These are phyloP conservation scores for Psilocybe azurescens DNA, from an alignment of 768 basidiomycete genomes.

Conservation along the genomic window DNA sequence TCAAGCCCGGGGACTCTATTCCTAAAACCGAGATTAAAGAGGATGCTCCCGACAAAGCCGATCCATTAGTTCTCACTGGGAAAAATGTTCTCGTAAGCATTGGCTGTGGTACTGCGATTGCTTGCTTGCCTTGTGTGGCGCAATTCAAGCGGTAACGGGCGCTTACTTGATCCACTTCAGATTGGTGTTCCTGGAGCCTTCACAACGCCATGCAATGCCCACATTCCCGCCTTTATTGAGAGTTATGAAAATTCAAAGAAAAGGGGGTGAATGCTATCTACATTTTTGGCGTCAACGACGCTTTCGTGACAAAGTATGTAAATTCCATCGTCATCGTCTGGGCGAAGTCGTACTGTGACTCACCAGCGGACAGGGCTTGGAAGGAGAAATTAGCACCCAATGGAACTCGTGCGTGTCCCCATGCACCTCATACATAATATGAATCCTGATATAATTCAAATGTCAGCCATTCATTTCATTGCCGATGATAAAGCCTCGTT, in stretches of 20 bases:
- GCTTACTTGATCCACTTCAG: slow-evolving; percentile 34
- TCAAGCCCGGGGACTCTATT: slow-evolving; percentile 53
- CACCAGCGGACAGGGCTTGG: slow-evolving; percentile 57
- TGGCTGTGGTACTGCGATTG: neutral
- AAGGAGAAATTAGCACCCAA: slow-evolving; percentile 62
- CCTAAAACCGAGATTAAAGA: slow-evolving; percentile 64
- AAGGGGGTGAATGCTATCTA: slow-evolving; percentile 79
- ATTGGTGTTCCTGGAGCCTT: slow-evolving; percentile 82
- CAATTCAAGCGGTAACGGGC: neutral
- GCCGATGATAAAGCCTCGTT: slow-evolving; percentile 72
- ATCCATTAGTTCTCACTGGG: slow-evolving; percentile 53
- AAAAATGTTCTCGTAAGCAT: slow-evolving; percentile 67
- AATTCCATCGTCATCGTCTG: neutral
- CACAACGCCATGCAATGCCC: slow-evolving; percentile 71
- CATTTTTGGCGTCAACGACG: slow-evolving; percentile 81
- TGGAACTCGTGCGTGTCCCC: slow-evolving; percentile 53
- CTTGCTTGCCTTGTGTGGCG: neutral
- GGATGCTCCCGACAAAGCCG: slow-evolving; percentile 47
- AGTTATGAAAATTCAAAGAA: slow-evolving; percentile 72
- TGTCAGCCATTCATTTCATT: slow-evolving; percentile 60
- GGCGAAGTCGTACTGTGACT: neutral
- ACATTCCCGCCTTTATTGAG: slow-evolving; percentile 68
- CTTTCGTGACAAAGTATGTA: slow-evolving; percentile 67
- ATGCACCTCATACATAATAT: neutral
- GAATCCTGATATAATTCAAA: slow-evolving; percentile 9